Evolutionary conservation across 78 protist genomes (phyloP).

Genomic region (Dictyostelium discoideum): DNA sequence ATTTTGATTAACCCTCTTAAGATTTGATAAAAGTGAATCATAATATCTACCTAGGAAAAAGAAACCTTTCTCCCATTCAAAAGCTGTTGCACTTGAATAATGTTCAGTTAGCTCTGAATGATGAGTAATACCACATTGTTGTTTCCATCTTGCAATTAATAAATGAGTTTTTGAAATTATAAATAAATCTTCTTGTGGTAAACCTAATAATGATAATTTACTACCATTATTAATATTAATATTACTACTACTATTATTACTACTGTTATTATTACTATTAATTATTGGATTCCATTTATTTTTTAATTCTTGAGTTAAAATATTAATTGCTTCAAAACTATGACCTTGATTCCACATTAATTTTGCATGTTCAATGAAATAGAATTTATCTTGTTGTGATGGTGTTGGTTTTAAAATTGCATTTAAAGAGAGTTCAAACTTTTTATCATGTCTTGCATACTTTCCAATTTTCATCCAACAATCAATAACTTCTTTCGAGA

Average conservation of each 20-base stretch:
- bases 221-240: neutral
- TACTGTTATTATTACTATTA: neutral
- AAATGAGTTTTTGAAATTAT: neutral
- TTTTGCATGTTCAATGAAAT: slow-evolving; percentile 54
- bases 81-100: slow-evolving; percentile 18
- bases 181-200: neutral
- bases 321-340: slow-evolving; percentile 43
- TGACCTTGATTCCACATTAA: neutral
- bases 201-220: neutral
- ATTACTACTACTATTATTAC: neutral
- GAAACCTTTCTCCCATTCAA: slow-evolving; percentile 85
- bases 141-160: slow-evolving; percentile 35
- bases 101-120: neutral
- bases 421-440: slow-evolving; percentile 42
- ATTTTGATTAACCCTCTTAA: slow-evolving; percentile 12
- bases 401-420: slow-evolving; percentile 41
- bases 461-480: slow-evolving; percentile 54
- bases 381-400: neutral
- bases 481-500: neutral
- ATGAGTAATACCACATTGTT: slow-evolving; percentile 54
- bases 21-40: slow-evolving; percentile 29
- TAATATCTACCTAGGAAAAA: slow-evolving; percentile 79
- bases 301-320: neutral
- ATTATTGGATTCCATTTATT: neutral
- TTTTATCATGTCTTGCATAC: slow-evolving; percentile 31